These are phyloP conservation scores for Phytophthora brassicae DNA, from an alignment of 352 stramenopile species.

Conservation along the genomic window DNA sequence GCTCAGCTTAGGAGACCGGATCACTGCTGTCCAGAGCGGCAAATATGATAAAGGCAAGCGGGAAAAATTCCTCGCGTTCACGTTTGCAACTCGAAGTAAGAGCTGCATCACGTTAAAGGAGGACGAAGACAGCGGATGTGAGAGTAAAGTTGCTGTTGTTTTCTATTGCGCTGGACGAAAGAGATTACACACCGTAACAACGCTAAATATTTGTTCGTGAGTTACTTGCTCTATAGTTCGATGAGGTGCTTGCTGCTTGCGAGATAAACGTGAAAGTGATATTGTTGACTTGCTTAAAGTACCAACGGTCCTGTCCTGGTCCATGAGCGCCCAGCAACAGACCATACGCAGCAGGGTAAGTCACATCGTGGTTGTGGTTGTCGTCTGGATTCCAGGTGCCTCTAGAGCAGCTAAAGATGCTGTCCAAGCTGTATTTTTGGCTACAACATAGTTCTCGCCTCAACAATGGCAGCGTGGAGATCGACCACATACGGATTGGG, in stretches of 20 bases:
- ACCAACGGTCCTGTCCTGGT: background rate
- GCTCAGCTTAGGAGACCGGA: constrained; percentile 98
- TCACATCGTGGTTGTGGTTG: background rate
- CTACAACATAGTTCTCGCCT: no score
- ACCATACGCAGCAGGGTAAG: background rate
- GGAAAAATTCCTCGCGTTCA: constrained; percentile 77
- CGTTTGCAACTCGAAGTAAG: constrained; percentile 18
- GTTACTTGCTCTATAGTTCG: constrained; percentile 28
- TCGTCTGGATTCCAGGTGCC: background rate
- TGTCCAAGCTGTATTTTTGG: background rate
- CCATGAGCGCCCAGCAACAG: background rate
- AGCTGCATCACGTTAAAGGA: constrained; percentile 8
- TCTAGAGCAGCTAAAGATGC: background rate
- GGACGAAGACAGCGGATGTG: constrained; percentile 10
- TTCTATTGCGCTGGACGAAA: constrained; percentile 32
- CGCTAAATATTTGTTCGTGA: constrained; percentile 33
- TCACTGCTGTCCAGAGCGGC: constrained; percentile 95
- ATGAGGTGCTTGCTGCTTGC: background rate
- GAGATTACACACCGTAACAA: constrained; percentile 32
- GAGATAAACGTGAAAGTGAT: background rate
- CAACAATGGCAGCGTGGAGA: no score
- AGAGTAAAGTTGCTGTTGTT: constrained; percentile 26
- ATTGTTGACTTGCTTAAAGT: background rate
- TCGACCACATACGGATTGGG: no score
- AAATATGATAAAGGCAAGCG: constrained; percentile 85